These are phyloP conservation scores for Colletotrichum limetticola DNA, from an alignment of 2,329 filamentous ascomycete genomes.

Conservation along the genomic window DNA sequence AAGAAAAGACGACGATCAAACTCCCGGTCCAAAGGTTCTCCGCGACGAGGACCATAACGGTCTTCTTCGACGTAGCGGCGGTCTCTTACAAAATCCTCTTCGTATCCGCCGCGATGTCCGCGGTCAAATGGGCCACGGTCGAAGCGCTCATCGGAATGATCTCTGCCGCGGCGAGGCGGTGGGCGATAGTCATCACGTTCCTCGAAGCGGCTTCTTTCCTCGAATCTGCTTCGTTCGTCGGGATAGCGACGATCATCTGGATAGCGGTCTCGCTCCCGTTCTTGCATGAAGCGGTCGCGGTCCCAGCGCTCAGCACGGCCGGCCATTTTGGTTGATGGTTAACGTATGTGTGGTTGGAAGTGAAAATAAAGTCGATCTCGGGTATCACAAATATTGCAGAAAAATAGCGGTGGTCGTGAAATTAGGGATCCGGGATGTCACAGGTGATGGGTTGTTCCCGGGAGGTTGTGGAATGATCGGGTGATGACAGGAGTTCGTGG, in stretches of 20 bases:
- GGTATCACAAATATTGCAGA: constrained; percentile 18
- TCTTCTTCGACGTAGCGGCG: constrained; percentile 67
- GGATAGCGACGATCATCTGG: constrained; percentile 60
- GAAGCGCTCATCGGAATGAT: constrained; percentile 61
- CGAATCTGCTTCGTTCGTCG: constrained; percentile 52
- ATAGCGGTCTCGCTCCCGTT: constrained; percentile 59
- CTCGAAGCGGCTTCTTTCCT: constrained; percentile 48
- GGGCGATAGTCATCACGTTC: constrained; percentile 36
- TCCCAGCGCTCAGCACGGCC: constrained; percentile 62
- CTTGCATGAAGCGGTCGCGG: constrained; percentile 60
- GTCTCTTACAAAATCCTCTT: constrained; percentile 60
- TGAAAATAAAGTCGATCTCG: constrained; percentile 3
- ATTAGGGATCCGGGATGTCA: background rate
- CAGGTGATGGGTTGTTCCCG: background rate
- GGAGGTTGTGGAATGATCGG: constrained; percentile 18
- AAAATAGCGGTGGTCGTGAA: constrained; percentile 5
- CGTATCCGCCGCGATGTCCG: constrained; percentile 50
- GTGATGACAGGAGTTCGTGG: constrained; percentile 24
- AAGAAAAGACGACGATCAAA: constrained; percentile 67
- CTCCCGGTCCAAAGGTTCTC: constrained; percentile 47
- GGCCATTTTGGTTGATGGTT: constrained; percentile 28
- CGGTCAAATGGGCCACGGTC: constrained; percentile 53
- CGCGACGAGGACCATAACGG: constrained; percentile 49
- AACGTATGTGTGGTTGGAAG: constrained; percentile 9
- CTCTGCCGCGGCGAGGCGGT: constrained; percentile 50